Evolutionary conservation across 2,329 filamentous ascomycete species (phyloP), one percentile per base, ranked within the genome.

Genomic region (Aspergillus awamori): DNA sequence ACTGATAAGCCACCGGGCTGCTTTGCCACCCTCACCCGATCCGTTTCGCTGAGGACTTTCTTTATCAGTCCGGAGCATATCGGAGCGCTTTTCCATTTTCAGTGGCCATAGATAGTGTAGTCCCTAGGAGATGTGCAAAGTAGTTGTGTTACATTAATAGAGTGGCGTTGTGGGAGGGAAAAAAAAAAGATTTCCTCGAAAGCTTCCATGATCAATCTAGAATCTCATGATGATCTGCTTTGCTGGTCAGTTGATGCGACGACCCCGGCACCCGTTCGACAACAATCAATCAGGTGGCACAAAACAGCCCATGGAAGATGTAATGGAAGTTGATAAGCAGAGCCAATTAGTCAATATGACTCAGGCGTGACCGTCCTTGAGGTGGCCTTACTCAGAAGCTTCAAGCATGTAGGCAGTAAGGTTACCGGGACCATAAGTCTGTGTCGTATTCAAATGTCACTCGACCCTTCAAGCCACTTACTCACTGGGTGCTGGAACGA

Each of bases 141-240:
- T 45, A 20, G 53, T 11, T 30, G 6, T 45, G 53, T 47, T 43
- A 45, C 53, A 47, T 30, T 51, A 30, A 51, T 51, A 56, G 36
- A 47, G 28, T 33, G 53, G 39, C 53, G 53, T 45, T 20, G 26
- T n/a, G 51, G 3, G 11, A 47, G n/a, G 28, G 28, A 30, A 30
- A 11, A 41, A 24, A 36, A 36, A 13, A 36, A 33, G 30, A 36
- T 36, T 36, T 45, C 41, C 41, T 45, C 41, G 20, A 13, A 13
- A 20, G 38, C 39, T 56, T 56, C 53, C 39, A 56, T 56, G 10
- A 45, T 36, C n/a, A 26, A 33, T 56, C 53, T 56, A 56, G 53
- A 56, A 56, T 45, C n/a, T 36, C 33, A 15, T 41, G 38, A 38
- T 22, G 10, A 17, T n/a, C 17, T 8, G 30, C 28, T 24, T 11